phyloP scores from a whole-genome alignment of 345 rosid species.

The Eutrema yunnanense region DNA sequence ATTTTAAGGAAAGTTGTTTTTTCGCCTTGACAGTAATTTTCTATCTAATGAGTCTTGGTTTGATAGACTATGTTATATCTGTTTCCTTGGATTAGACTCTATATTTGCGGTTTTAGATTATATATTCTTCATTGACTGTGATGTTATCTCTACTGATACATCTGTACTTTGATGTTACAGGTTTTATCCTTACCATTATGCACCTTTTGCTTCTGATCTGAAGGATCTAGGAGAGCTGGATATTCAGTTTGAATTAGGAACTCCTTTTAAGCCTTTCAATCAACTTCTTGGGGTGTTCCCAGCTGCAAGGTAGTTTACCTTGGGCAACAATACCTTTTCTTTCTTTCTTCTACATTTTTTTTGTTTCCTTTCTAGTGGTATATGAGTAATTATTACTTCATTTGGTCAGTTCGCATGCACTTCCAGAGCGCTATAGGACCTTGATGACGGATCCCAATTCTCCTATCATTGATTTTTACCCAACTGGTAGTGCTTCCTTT shows the following conservation, averaged over 20 bases:
- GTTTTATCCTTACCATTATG: conserved; percentile 98
- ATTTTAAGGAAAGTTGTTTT: not conserved
- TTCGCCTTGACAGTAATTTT: not conserved
- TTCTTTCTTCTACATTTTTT: not conserved
- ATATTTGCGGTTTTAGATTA: not conserved
- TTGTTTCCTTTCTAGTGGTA: not conserved
- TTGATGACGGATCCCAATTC: conserved; percentile 91
- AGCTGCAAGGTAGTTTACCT: conserved; percentile 65
- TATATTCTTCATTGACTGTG: not conserved
- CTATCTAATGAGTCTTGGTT: not conserved
- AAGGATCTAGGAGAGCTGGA: conserved; percentile 72
- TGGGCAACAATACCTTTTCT: conserved; percentile 5
- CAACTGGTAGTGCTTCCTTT: conserved; percentile 48
- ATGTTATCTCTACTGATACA: not conserved
- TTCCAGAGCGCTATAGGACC: conserved; percentile 71
- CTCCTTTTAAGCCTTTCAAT: conserved; percentile 94
- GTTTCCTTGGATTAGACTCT: not conserved
- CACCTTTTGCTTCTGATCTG: conserved; percentile 99
- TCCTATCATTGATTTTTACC: conserved; percentile 89
- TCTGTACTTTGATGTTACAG: conserved; percentile 35
- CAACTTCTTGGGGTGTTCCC: conserved; percentile 98
- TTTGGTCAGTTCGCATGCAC: conserved; percentile 84
- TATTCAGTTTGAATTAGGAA: conserved; percentile 63
- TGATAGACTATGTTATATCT: not conserved
- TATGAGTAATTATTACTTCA: not conserved